Base-by-base conservation (phyloP, 305 asterid species). In the Fraxinus xanthoxyloides region DNA sequence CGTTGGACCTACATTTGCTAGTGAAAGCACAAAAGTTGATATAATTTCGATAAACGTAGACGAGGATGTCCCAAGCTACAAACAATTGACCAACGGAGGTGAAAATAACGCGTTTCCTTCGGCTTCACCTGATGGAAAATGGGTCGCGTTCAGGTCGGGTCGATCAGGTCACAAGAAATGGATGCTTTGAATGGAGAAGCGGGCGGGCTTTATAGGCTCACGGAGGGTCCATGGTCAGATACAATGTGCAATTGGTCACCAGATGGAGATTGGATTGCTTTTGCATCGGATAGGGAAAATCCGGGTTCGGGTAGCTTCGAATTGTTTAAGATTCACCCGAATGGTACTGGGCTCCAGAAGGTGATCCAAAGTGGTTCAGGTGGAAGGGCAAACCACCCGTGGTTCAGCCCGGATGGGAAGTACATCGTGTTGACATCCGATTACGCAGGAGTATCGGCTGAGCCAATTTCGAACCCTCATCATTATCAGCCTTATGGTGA, bases 221-320 rank as follows among this genome's bases (percentile, higher is more conserved):
- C 98, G 0, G 89, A 90, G 8, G 98, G 98, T 9, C 86, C 95
- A 0, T 95, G 98, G 98, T 84, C 93, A 0, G 98, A 95, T 82
- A 95, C 98, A 1, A 95, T 95, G 98, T 86, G 97, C 76, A 93
- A 87, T 56, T 95, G 98, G 98, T 95, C 98, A 0, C 98, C 98
- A 0, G 90, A 92, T 63, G 98, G 95, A 0, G 92, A 93, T 28
- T 93, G 98, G 98, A 95, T 95, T 0, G 93, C 88, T 0, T 95
- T 95, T 12, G 90, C 98, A 1, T 95, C 98, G 0, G 98, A 95
- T 65, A 78, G 98, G 84, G 93, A 87, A 76, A 79, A 88, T 75
- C 98, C 97, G 1, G 97, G 97, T 63, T 85, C 93, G 0, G 98
- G 97, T 67, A 87, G 98, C 80, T 93, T 90, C 4, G 95, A 89